Evolutionary conservation across 768 basidiomycete genomes (phyloP), one percentile per base, ranked within the genome.

Genomic region (Hortiboletus flavorubellus): DNA sequence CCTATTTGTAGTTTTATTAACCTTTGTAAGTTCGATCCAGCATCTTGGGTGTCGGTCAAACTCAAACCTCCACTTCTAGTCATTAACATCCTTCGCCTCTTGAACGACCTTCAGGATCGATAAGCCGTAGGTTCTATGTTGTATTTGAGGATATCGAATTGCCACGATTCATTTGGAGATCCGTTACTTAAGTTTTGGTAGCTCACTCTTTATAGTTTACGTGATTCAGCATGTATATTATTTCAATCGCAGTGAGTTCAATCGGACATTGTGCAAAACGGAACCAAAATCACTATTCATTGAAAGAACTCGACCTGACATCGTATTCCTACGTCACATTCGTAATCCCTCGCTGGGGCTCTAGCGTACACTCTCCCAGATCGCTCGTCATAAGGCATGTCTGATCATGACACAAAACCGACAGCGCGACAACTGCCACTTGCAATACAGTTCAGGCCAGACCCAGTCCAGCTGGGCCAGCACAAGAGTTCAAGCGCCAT

Each of bases 11-110:
- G 89, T 65, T 91, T 93, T 70, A 79, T 93, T 73, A 94, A 94
- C 67, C 82, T 94, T 45, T 94, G 89, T 89, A 72, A 73, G 87
- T 77, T 42, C 44, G 52, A 35, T 55, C n/a, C 9, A 3, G 16
- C 21, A 21, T 15, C 38, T 41, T 18, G 15, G 21, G 46, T 53
- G 31, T 45, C 46, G 21, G 44, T 42, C 46, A 12, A 18, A 49
- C 54, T 55, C 41, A 59, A 21, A 51, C 12, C 5, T 44, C 18
- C 40, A 21, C 3, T 39, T 50, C 40, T 59, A 89, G 89, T 94
- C 83, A 72, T 95, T 66, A 89, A 79, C 70, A 92, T 95, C 65
- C 82, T 95, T 51, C 89, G 93, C 56, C 78, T 94, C 57, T 70
- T 95, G 64, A 91, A 85, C 62, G 75, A 79, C 61, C 63, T 75